Percentiles rank a stretch among this genome's conserved stretches.
Conservation (phyloP, 805 yeast genomes). For the Scheffersomyces stipitis region DNA sequence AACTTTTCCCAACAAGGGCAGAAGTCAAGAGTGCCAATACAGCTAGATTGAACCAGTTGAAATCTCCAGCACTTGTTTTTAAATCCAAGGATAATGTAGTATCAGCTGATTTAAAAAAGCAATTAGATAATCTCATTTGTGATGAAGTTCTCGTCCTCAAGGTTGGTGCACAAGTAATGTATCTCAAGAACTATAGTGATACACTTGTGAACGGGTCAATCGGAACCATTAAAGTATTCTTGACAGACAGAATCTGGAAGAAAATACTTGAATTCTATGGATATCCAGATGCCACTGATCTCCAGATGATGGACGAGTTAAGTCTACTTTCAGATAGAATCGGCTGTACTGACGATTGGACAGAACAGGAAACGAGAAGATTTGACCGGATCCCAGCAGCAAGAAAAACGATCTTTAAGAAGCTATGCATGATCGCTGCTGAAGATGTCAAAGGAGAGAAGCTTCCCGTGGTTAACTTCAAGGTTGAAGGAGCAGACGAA, state of each 20-base stretch:
- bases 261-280: constrained; percentile 26
- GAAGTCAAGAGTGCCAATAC: constrained; percentile 82
- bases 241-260: constrained; percentile 23
- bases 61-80: constrained; percentile 47
- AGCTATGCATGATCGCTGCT: constrained; percentile 21
- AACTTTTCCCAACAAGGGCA: constrained; percentile 77
- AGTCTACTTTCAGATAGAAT: constrained; percentile 21
- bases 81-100: constrained; percentile 36
- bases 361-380: constrained; percentile 12
- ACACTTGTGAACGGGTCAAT: constrained; percentile 89
- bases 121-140: constrained; percentile 69
- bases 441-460: constrained; percentile 18
- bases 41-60: constrained; percentile 37
- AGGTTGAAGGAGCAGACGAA: constrained; percentile 29
- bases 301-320: constrained; percentile 23
- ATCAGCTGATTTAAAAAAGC: constrained; percentile 18
- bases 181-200: constrained; percentile 71
- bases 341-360: constrained; percentile 19
- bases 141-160: constrained; percentile 63
- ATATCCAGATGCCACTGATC: constrained; percentile 13
- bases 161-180: constrained; percentile 92
- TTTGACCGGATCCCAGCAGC: constrained; percentile 23
- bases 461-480: constrained; percentile 50
- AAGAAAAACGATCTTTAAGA: constrained; percentile 20
- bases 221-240: constrained; percentile 69